These are phyloP conservation scores for Acacia melanoxylon DNA, from an alignment of 306 rosid species.

Conservation along the genomic window DNA sequence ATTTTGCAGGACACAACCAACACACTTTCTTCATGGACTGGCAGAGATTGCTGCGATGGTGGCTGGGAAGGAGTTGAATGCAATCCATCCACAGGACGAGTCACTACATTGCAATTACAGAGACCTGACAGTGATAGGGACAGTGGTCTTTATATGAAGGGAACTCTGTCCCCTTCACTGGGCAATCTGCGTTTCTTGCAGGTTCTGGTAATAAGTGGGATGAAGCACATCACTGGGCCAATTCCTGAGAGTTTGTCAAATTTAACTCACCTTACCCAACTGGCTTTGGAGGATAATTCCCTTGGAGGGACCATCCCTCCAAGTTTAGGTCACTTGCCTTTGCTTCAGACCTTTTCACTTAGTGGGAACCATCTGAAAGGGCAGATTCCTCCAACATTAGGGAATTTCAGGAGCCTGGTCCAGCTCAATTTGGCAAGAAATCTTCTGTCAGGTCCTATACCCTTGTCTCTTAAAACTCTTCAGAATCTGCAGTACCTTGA, in stretches of 20 bases:
- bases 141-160: slow-evolving; percentile 64
- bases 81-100: slow-evolving; percentile 71
- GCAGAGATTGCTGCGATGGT: slow-evolving; percentile 82
- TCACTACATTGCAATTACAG: slow-evolving; percentile 74
- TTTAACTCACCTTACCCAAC: slow-evolving; percentile 68
- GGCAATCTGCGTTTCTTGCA: slow-evolving; percentile 76
- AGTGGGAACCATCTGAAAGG: slow-evolving; percentile 78
- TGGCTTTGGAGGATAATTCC: slow-evolving; percentile 73
- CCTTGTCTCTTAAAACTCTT: slow-evolving; percentile 53
- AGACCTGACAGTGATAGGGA: slow-evolving; percentile 50
- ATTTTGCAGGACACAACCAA: slow-evolving; percentile 78
- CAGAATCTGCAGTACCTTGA: slow-evolving; percentile 68
- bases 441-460: slow-evolving; percentile 65
- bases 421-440: slow-evolving; percentile 76
- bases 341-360: slow-evolving; percentile 70
- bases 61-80: slow-evolving; percentile 97
- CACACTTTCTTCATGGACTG: slow-evolving; percentile 68
- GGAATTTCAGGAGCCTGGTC: slow-evolving; percentile 53
- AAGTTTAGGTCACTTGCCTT: slow-evolving; percentile 63
- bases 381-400: slow-evolving; percentile 71
- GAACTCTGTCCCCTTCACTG: slow-evolving; percentile 77
- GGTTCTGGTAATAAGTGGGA: slow-evolving; percentile 76
- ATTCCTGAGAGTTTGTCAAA: slow-evolving; percentile 76
- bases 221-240: slow-evolving; percentile 76
- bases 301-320: slow-evolving; percentile 81